Percentiles rank a stretch among this genome's conserved stretches.
phyloP scores from a whole-genome alignment of 2,329 filamentous ascomycete genomes.

The Venturia nashicola region DNA sequence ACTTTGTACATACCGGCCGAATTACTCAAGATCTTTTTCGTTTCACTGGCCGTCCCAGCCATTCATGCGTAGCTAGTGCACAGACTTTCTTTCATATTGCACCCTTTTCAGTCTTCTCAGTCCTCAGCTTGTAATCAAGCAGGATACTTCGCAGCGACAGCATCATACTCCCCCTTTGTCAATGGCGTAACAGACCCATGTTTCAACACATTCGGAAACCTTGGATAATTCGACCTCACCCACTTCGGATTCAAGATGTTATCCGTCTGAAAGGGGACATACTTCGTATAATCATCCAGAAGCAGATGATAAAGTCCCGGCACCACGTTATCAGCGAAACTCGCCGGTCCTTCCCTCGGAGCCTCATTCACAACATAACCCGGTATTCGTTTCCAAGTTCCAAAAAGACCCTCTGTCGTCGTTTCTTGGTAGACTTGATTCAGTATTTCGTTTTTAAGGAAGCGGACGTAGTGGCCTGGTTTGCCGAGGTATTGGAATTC shows the following conservation, averaged over 20 bases:
- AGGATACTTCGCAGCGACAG: background rate
- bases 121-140: background rate
- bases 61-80: too few relatives aligned
- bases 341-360: constrained; percentile 1
- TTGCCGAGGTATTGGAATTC: constrained; percentile 7
- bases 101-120: too few relatives aligned
- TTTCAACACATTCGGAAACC: constrained; percentile 5
- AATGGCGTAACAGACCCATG: constrained; percentile 7
- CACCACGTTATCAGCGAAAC: constrained; percentile 2
- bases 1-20: too few relatives aligned
- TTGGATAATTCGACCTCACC: background rate
- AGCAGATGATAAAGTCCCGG: constrained; percentile 8
- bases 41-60: too few relatives aligned
- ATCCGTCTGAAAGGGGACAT: constrained; percentile 1
- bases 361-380: background rate
- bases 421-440: constrained; percentile 7
- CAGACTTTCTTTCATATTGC: too few relatives aligned
- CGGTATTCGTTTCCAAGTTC: background rate
- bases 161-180: constrained; percentile 3
- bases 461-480: constrained; percentile 7
- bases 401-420: constrained; percentile 1
- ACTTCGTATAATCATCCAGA: constrained; percentile 5
- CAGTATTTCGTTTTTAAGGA: constrained; percentile 4
- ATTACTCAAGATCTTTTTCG: too few relatives aligned
- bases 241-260: background rate